Base-by-base conservation (phyloP, 352 stramenopile species). In the Globisporangium camurandrum region DNA sequence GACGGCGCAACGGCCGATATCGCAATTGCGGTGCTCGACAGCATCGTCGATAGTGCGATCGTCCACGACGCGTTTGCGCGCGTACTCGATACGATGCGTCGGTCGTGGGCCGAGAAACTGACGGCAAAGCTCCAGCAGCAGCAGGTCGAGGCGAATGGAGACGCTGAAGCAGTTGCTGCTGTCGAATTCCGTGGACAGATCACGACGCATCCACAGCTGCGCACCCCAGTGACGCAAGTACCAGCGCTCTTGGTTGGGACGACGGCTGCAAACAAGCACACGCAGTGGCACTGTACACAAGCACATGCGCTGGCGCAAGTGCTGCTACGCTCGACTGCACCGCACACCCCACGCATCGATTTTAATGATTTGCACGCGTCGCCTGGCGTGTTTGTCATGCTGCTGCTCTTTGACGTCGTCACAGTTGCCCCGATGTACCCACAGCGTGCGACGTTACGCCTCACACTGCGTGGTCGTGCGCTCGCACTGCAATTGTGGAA, bases 351-450 rank as follows among this genome's bases (percentile, higher is more conserved):
- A n/a, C n/a, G n/a, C n/a, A n/a, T n/a, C n/a, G n/a, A n/a, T n/a
- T n/a, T n/a, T n/a, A n/a, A 54, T 46, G 49, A 49, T 53, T 61
- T 28, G 49, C 43, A 3, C 31, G 66, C 26, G 57, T 53, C 26
- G 39, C 64, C 75, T 19, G 66, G 57, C 1, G 62, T 79, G 31
- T 78, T 81, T 51, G 37, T 87, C 17, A 73, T 87, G 53, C 44
- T 68, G 2, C 48, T 69, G 3, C 63, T 83, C 54, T 87, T 84
- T 62, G 66, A 83, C 33, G 51, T 78, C 22, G 43, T 67, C 5
- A 46, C 47, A 4, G 62, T 71, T 16, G 40, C 48, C 3, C 59
- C 42, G 12, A 34, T 40, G 14, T 52, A 40, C n/a, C 58, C 63
- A 26, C 51, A 77, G 23, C 46, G 27, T 6, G 70, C 57, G 3